phyloP scores from a whole-genome alignment of 2,329 filamentous ascomycete genomes.

The Amphichorda felina region DNA sequence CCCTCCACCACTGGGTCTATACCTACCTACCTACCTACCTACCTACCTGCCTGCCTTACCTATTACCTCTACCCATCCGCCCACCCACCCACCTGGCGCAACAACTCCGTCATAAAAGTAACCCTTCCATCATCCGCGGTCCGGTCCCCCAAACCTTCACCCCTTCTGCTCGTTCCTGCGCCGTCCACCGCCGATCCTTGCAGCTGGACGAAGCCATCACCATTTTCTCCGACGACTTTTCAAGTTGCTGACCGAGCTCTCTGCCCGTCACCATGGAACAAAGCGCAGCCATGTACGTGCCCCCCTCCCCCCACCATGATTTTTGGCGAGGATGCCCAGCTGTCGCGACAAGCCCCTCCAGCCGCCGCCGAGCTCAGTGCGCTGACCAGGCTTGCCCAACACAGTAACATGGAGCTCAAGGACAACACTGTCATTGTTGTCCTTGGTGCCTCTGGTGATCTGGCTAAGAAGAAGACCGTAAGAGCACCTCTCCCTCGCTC shows the following conservation, averaged over 20 bases:
- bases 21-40: too few species aligned
- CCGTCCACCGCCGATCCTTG: background rate
- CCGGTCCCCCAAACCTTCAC: background rate
- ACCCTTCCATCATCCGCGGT: slow-evolving; percentile 1
- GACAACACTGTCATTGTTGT: slow-evolving; percentile 97
- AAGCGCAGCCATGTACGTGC: slow-evolving; percentile 10
- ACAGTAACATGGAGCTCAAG: slow-evolving; percentile 86
- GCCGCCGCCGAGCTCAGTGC: background rate
- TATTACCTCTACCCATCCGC: background rate
- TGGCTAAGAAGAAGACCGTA: slow-evolving; percentile 99
- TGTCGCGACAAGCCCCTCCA: too few species aligned
- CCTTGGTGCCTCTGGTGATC: slow-evolving; percentile 89
- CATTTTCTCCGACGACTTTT: slow-evolving; percentile 2
- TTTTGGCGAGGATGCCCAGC: too few species aligned
- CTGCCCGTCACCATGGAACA: slow-evolving; percentile 8
- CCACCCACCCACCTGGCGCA: slow-evolving; percentile 1
- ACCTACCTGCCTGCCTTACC: background rate
- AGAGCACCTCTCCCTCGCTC: slow-evolving; percentile 16
- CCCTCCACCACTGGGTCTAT: too few species aligned
- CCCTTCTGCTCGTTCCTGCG: background rate
- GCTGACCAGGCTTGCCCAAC: background rate
- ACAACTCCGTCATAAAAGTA: slow-evolving; percentile 4
- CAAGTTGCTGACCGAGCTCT: background rate
- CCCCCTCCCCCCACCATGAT: slow-evolving; percentile 7
- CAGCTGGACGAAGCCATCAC: slow-evolving; percentile 2